A percentile compares a stretch with the other conserved stretches of the same genome.
Evolutionary conservation across 106 monocot species (phyloP).

Genomic region (Phalaenopsis aphrodite): DNA sequence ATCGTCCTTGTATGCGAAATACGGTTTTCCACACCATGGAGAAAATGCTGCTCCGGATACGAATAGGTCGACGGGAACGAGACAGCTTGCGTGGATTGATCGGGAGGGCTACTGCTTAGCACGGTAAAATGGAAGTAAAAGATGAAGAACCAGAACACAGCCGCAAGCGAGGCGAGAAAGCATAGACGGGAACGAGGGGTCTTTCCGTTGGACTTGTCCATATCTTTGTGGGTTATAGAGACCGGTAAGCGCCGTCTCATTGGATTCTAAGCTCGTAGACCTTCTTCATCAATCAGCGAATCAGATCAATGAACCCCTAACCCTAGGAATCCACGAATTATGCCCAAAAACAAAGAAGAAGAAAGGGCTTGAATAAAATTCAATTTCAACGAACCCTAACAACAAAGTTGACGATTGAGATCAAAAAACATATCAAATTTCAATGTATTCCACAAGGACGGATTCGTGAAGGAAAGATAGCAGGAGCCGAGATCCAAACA

Average conservation of each 20-base stretch:
- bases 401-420: too few relatives aligned
- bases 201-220: constrained; percentile 63
- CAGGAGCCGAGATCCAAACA: too few relatives aligned
- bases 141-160: constrained; percentile 73
- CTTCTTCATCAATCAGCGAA: constrained; percentile 3
- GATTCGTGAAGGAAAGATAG: too few relatives aligned
- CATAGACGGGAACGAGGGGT: constrained; percentile 52
- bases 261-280: constrained; percentile 2
- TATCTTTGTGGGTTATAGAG: constrained; percentile 33
- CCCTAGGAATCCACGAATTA: neutral
- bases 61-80: neutral
- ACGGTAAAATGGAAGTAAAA: constrained; percentile 75
- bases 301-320: too few relatives aligned
- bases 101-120: constrained; percentile 13
- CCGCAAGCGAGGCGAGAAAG: constrained; percentile 38
- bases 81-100: neutral
- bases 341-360: too few relatives aligned
- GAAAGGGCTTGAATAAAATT: too few relatives aligned
- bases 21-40: too few relatives aligned
- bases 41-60: neutral
- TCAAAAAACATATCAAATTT: too few relatives aligned
- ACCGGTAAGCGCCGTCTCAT: constrained; percentile 56
- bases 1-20: neutral
- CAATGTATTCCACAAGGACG: too few relatives aligned
- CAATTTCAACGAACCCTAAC: too few relatives aligned